These are phyloP conservation scores for Phenoliferia sp. DNA, from an alignment of 1,284 basidiomycete genomes.

Conservation along the genomic window DNA sequence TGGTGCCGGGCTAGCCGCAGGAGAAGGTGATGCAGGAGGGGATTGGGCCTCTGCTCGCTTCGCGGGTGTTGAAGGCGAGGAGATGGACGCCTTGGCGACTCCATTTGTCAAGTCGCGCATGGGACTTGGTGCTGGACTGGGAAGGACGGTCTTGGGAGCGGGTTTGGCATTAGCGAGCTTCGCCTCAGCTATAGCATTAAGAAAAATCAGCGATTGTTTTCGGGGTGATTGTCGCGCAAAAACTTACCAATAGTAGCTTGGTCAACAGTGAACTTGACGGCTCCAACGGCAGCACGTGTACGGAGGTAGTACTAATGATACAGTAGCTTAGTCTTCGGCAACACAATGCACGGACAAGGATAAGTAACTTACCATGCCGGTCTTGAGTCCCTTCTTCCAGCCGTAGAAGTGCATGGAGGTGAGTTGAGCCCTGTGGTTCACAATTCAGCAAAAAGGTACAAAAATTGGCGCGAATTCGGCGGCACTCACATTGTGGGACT, in stretches of 20 bases:
- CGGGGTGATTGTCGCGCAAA: background rate
- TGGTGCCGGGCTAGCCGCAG: conserved; percentile 15
- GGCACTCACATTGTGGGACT: conserved; percentile 63
- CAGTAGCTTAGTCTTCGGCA: no score
- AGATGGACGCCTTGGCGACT: conserved; percentile 17
- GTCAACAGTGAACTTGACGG: conserved; percentile 97
- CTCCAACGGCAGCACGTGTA: conserved; percentile 87
- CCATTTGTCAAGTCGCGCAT: conserved; percentile 33
- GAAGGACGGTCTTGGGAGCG: background rate
- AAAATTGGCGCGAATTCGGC: no score
- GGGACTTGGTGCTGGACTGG: background rate
- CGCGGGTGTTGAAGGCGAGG: background rate
- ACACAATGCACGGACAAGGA: no score
- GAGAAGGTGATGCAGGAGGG: background rate
- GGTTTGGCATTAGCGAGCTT: conserved; percentile 22
- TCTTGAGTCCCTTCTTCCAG: conserved; percentile 99
- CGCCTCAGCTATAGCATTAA: conserved; percentile 52
- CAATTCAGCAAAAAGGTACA: background rate
- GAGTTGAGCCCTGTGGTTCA: conserved; percentile 60
- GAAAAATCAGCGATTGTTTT: background rate
- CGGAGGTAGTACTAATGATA: conserved; percentile 68
- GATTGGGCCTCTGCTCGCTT: conserved; percentile 11
- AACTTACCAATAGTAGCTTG: conserved; percentile 35
- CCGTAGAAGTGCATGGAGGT: conserved; percentile 99
- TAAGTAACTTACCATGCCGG: conserved; percentile 67